These are phyloP conservation scores for Incumbomyces delicatus DNA, from an alignment of 2,329 filamentous ascomycete genomes.

Conservation along the genomic window DNA sequence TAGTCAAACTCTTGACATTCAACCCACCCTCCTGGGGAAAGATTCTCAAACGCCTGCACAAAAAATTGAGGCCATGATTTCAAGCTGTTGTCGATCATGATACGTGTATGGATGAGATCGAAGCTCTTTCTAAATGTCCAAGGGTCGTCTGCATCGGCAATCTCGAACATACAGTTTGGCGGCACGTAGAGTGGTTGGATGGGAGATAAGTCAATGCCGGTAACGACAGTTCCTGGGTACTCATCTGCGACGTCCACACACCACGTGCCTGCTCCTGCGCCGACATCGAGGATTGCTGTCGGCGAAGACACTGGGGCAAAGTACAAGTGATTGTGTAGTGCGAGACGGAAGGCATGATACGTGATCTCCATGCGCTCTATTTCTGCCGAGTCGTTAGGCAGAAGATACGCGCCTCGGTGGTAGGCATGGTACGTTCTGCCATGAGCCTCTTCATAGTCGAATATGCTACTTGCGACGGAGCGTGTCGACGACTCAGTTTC, in stretches of 20 bases:
- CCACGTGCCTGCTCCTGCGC: conserved; percentile 16
- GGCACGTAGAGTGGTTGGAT: conserved; percentile 38
- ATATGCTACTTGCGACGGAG: conserved; percentile 23
- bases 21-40: conserved; percentile 36
- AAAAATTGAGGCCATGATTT: conserved; percentile 10
- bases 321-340: conserved; percentile 17
- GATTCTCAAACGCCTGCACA: conserved; percentile 1
- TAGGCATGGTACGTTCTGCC: conserved; percentile 28
- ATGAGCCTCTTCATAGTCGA: conserved; percentile 24
- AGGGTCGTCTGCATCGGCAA: conserved; percentile 48
- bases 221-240: conserved; percentile 26
- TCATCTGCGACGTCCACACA: conserved; percentile 31
- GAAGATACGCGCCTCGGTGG: conserved; percentile 21
- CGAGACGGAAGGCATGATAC: conserved; percentile 21
- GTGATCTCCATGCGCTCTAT: conserved; percentile 29
- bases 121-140: conserved; percentile 51
- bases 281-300: conserved; percentile 12
- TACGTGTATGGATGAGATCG: conserved; percentile 41
- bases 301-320: conserved; percentile 20
- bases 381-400: conserved; percentile 29
- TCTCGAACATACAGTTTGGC: conserved; percentile 46
- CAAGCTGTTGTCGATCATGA: conserved; percentile 10
- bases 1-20: conserved; percentile 24
- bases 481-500: conserved; percentile 16
- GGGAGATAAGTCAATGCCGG: conserved; percentile 28